A percentile compares a stretch with the other conserved stretches of the same genome.
phyloP scores from a whole-genome alignment of 176 grass and related monocot species.

The Echinochloa phyllopogon region DNA sequence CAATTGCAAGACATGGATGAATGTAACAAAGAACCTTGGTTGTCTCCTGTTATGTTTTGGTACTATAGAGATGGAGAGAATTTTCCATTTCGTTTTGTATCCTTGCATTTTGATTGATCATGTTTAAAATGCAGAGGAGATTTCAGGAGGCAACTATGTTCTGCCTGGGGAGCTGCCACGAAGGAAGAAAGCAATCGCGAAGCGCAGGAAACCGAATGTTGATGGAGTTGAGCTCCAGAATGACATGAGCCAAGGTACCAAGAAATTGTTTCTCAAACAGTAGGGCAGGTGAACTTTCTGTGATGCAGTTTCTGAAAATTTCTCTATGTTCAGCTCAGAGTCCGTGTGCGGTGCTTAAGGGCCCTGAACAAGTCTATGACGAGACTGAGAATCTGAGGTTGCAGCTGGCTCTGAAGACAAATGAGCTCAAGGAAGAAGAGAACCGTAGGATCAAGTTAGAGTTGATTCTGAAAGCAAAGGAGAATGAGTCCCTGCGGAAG shows the following conservation, averaged over 20 bases:
- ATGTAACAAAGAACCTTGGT: background rate
- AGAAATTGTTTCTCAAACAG: constrained; percentile 15
- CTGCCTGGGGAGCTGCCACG: background rate
- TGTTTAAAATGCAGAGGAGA: background rate
- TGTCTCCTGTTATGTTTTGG: background rate
- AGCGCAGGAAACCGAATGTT: background rate
- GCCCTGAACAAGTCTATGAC: background rate
- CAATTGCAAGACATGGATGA: background rate
- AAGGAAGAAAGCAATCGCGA: background rate
- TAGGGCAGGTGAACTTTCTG: background rate
- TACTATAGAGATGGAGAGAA: background rate
- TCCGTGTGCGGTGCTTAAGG: background rate
- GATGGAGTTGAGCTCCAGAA: background rate
- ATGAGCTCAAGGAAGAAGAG: constrained; percentile 1
- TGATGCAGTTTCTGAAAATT: background rate
- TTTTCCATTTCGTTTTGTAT: background rate
- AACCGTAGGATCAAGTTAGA: constrained; percentile 24
- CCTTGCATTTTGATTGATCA: background rate
- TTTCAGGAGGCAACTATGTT: background rate
- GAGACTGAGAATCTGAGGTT: constrained; percentile 15
- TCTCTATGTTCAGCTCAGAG: background rate
- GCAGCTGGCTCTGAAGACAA: background rate
- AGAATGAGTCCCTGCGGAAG: constrained; percentile 4
- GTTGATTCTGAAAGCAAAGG: constrained; percentile 20
- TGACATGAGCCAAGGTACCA: background rate